Evolutionary conservation across 1,284 basidiomycete genomes (phyloP), one percentile per base, ranked within the genome.

Genomic region (Pseudomicrostroma phylloplanum): DNA sequence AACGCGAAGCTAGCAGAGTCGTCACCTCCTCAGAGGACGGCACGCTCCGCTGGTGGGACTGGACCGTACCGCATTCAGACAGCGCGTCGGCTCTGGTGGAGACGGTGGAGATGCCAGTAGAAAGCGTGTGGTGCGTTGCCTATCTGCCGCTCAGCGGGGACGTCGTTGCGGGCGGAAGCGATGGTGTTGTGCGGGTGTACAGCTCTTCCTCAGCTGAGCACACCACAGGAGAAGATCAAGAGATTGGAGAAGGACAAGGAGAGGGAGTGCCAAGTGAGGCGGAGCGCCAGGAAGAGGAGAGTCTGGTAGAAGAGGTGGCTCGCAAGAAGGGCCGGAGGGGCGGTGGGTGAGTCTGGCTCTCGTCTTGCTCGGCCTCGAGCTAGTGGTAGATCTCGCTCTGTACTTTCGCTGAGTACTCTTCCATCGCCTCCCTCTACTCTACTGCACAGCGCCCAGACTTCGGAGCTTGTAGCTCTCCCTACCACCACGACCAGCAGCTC

Each of bases 11-110:
- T 7, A 36, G 30, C n/a, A 19, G 51, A 21, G 6, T 61, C 6
- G 64, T 65, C 4, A 66, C 61, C 54, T 64, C 63, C 23, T 69
- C 64, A 40, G 70, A 70, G 53, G 67, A 67, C 26, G 70, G 70
- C 25, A 63, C 60, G 2, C 61, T 68, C 9, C 60, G 67, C 9
- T 55, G 66, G 0, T 71, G 70, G 70, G 57, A 71, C 59, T 46
- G 41, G 60, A 48, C 26, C 23, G 19, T 6, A 9, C 17, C 41
- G 3, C 12, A 39, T 9, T 36, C 30, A 36, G 30, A 36, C 30
- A 36, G 30, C 30, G 9, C 30, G 4, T 36, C 30, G 9, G 30
- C 30, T 59, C 6, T 58, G 13, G 36, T 51, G 11, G 51, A 63
- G 21, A 67, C 65, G 0, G 58, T 72, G 2, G 51, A 56, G 0